phyloP scores from a whole-genome alignment of 192 early-diverging fungal genomes.

The Phycomyces blakesleeanus region DNA sequence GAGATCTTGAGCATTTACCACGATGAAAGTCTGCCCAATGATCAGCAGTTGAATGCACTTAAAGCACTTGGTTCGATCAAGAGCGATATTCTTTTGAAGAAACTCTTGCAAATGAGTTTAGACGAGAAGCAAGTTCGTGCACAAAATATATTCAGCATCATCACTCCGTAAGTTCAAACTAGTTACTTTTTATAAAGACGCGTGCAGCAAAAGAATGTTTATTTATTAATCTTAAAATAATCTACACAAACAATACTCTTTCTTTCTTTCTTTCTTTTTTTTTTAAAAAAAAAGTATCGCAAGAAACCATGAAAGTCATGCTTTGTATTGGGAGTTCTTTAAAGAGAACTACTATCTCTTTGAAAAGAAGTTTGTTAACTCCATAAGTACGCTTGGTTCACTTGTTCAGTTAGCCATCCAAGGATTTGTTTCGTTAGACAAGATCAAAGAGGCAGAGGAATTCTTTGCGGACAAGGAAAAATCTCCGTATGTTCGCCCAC shows the following conservation, averaged over 20 bases:
- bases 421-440: conserved; percentile 45
- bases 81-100: conserved; percentile 51
- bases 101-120: conserved; percentile 58
- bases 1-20: conserved; percentile 59
- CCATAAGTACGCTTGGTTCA: conserved; percentile 41
- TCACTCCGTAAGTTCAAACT: too few species aligned
- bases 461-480: conserved; percentile 64
- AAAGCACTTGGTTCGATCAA: conserved; percentile 54
- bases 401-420: conserved; percentile 39
- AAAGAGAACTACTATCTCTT: conserved; percentile 55
- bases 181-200: too few species aligned
- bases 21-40: conserved; percentile 56
- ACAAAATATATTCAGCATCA: too few species aligned
- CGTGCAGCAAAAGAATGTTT: too few species aligned
- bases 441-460: conserved; percentile 57
- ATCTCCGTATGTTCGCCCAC: conserved; percentile 58
- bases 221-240: too few species aligned
- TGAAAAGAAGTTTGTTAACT: conserved; percentile 49
- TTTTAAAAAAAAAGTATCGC: too few species aligned
- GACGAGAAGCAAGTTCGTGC: conserved; percentile 59
- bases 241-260: too few species aligned
- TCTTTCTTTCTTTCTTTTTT: too few species aligned
- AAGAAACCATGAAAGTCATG: conserved; percentile 50
- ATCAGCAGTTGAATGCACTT: conserved; percentile 68
- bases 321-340: conserved; percentile 65